A percentile compares a stretch with the other conserved stretches of the same genome.
These are phyloP conservation scores for Grosmannia clavigera DNA, from an alignment of 2,329 filamentous ascomycete genomes.

Conservation along the genomic window DNA sequence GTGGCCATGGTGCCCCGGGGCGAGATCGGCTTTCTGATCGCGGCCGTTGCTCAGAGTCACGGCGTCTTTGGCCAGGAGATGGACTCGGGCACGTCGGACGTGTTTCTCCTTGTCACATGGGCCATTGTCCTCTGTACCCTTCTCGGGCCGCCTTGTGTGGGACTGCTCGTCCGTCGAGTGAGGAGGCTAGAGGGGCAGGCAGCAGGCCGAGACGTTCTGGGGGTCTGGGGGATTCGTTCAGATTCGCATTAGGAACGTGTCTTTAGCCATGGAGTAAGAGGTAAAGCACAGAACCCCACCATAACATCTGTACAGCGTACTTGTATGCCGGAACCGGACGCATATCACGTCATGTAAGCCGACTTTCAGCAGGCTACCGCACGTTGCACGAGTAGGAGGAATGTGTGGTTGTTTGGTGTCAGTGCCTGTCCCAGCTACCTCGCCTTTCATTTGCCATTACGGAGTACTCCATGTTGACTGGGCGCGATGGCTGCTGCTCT, in stretches of 20 bases:
- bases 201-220: not conserved
- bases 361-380: no score
- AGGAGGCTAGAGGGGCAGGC: constrained; percentile 17
- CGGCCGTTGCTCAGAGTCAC: constrained; percentile 48
- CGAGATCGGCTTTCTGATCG: constrained; percentile 69
- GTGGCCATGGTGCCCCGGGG: constrained; percentile 63
- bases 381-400: no score
- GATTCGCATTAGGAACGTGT: not conserved
- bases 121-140: constrained; percentile 44
- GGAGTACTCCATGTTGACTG: no score
- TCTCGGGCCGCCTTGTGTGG: constrained; percentile 34
- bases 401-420: no score
- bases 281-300: no score
- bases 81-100: constrained; percentile 19
- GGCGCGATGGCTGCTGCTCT: no score
- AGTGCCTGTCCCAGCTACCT: no score
- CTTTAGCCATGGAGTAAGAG: no score
- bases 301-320: no score
- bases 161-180: constrained; percentile 31
- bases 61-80: constrained; percentile 23
- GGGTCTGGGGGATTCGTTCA: not conserved
- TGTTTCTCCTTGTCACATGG: constrained; percentile 43
- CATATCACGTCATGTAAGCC: no score
- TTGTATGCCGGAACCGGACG: no score
- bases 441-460: no score